Base-by-base conservation (phyloP, 305 asterid species). In the Rubia tinctorum region DNA sequence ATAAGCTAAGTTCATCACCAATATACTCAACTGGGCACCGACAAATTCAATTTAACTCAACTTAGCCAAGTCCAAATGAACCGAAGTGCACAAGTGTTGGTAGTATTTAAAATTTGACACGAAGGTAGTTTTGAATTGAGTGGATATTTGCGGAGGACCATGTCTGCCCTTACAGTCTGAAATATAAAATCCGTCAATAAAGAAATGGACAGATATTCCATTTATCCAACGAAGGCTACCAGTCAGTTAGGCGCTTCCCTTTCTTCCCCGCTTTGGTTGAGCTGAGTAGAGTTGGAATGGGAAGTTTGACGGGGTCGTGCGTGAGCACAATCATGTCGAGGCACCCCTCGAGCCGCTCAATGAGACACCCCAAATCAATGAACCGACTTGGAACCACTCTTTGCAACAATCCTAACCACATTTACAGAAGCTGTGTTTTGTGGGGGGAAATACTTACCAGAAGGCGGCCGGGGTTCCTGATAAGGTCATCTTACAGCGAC, bases 271-370 rank as follows among this genome's bases (percentile, higher is more conserved):
- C 22, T 53, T 18, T 53, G 22, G 59, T 53, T 53, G 59, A 53
- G 22, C 59, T 53, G 59, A 53, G 17, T 8, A 53, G 3, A 53
- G 59, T 53, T 20, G 18, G 40, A 10, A 81, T 75, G 82, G 82
- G 71, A 40, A 73, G 82, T 25, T 53, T 82, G 56, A 70, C 85
- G 25, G 71, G 79, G 27, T 74, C 67, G 37, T 75, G 72, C 69
- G 70, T 73, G 15, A 73, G 79, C 71, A 62, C 75, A 51, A 62
- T 71, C 44, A 60, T 55, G 55, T 42, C 56, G 45, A 65, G 71
- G 62, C 67, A 67, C 43, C 77, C 68, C 23, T 42, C 51, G 69
- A 71, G 37, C 68, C 79, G 69, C 20, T 65, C 76, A 10, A 40
- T 25, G 59, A 47, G 30, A 42, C 49, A 45, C 56, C 51, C 73